Evolutionary conservation across 2,329 filamentous ascomycete genomes (phyloP), one percentile per base, ranked within the genome.

Genomic region (Neofusicoccum umdonicola): DNA sequence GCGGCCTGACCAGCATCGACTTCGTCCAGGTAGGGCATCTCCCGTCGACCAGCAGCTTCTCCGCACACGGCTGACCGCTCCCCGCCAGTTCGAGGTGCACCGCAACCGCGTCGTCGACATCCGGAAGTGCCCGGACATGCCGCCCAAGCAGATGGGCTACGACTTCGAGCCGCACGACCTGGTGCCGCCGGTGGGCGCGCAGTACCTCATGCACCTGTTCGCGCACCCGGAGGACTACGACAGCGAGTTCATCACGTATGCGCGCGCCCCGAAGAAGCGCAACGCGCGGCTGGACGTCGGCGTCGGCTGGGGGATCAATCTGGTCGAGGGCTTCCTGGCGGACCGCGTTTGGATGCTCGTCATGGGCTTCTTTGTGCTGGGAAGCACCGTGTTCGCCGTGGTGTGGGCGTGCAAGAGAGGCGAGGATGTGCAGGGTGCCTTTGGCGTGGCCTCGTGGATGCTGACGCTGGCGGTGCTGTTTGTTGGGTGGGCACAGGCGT

Each of bases 51-150:
- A 7, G 27, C 27, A 31, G 27, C 27, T 5, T 31, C 6, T 1
- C 4, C 6, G 27, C 27, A 31, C 27, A 31, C 27, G 27, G 27
- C 27, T 31, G 27, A 31, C 27, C 27, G 6, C 27, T 31, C 11
- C 37, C 9, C 9, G 19, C n/a, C 22, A 67, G 66, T 77, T 77
- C 62, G 75, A 79, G 69, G 74, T 78, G 8, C 76, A 78, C 64
- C 74, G 74, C 12, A 78, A 78, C 63, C 73, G 76, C 35, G 76
- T 78, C 57, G 75, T 76, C 4, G 77, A 79, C 60, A 78, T 79
- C 11, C 71, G 76, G 7, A 74, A 73, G 6, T 67, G 69, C 13
- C 77, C 76, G 0, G 75, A 76, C 39, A 76, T 78, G 74, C 76
- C 77, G 3, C 73, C 70, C 2, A 51, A 67, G 51, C 22, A 65